These are phyloP conservation scores for Lotmaria passim DNA, from an alignment of 208 protist species.

Conservation along the genomic window DNA sequence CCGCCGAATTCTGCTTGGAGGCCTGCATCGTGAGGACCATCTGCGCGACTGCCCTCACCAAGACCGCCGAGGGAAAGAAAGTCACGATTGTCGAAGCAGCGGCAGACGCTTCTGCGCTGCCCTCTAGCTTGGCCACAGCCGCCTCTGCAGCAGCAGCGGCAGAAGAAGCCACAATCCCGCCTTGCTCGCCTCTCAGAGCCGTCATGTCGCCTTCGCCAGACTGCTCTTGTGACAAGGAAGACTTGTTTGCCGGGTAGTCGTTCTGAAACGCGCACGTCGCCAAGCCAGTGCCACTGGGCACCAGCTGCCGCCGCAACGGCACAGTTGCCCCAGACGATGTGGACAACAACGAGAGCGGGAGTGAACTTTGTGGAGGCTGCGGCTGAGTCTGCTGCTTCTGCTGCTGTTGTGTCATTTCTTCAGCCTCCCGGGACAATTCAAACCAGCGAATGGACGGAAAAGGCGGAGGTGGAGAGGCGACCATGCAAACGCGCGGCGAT, in stretches of 20 bases:
- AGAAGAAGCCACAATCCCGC: no score
- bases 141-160: no score
- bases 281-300: constrained; percentile 3
- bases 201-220: neutral
- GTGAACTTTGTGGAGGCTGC: no score
- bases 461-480: neutral
- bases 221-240: neutral
- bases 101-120: no score
- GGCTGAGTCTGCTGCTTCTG: constrained; percentile 2
- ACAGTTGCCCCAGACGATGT: neutral
- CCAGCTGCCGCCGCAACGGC: neutral
- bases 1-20: constrained; percentile 18
- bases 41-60: constrained; percentile 31
- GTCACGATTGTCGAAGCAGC: neutral
- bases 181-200: no score
- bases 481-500: constrained; percentile 14
- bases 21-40: constrained; percentile 29
- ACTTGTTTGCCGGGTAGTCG: neutral
- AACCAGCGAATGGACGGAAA: constrained; percentile 21
- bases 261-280: neutral
- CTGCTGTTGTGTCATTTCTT: neutral
- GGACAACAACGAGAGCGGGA: neutral
- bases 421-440: neutral
- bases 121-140: no score
- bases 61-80: constrained; percentile 22